Evolutionary conservation across 2,329 filamentous ascomycete species (phyloP), one percentile per base, ranked within the genome.

Genomic region (Karstenula rhodostoma): DNA sequence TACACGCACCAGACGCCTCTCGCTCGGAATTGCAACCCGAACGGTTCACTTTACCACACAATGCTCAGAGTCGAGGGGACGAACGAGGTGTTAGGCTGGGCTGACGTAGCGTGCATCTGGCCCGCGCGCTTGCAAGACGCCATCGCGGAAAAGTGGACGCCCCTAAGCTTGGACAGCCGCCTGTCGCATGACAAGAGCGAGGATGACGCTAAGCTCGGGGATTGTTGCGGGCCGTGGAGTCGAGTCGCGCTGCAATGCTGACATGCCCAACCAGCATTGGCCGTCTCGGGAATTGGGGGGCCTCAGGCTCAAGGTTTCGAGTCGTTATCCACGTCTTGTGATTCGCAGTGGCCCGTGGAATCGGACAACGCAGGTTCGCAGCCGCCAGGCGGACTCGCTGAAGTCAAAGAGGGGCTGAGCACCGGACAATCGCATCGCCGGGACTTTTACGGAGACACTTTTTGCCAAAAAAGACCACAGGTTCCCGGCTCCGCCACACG

Each of bases 41-140:
- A 27, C 13, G 12, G 9, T 49, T 19, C n/a, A 49, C 17, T 29
- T 32, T n/a, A 8, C 17, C 25, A 17, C 4, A 15, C 6, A 54
- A 19, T 29, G 23, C 22, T 13, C 33, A 51, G 19, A 23, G 10
- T 8, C 27, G 23, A 29, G 8, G 29, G 8, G 15, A 29, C 32
- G 13, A 40, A 42, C 33, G 22, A 29, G 37, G 37, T 19, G 8
- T 4, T 10, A 12, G 12, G 10, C 37, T 52, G 33, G 50, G 50
- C 50, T 52, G 50, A 52, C 50, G 37, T 52, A 43, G 22, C 35
- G 50, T 22, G 19, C 48, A 52, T 33, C 6, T 33, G 15, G 15
- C 50, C n/a, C 50, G 23, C 33, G 25, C 49, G 50, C 35, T 52
- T 52, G 25, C 50, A 22, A 37, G 35, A 52, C 35, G 15, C 32